Percentiles rank a stretch among this genome's conserved stretches.
phyloP scores from a whole-genome alignment of 2,329 filamentous ascomycete genomes.

The Diaporthe vaccinii region DNA sequence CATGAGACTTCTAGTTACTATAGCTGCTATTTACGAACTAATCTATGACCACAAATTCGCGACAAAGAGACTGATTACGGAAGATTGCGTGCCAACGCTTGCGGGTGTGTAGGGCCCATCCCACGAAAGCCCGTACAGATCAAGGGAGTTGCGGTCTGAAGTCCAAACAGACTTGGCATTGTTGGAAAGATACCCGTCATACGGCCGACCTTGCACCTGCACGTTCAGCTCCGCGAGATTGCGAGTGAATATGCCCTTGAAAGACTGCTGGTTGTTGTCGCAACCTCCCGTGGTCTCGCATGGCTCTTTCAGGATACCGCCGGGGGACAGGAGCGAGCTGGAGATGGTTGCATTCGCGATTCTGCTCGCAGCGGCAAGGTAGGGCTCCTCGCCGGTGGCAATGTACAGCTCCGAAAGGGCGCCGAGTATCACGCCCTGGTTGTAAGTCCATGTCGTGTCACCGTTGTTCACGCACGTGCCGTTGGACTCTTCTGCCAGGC shows the following conservation, averaged over 20 bases:
- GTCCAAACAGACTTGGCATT: constrained; percentile 44
- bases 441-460: constrained; percentile 66
- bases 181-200: constrained; percentile 41
- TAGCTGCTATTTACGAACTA: background rate
- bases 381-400: constrained; percentile 57
- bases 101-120: constrained; percentile 42
- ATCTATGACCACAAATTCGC: constrained; percentile 34
- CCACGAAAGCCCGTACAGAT: constrained; percentile 46
- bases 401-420: constrained; percentile 65
- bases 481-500: constrained; percentile 53
- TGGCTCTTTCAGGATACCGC: constrained; percentile 63
- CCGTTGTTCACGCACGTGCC: constrained; percentile 65
- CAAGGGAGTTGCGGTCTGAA: constrained; percentile 35
- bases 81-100: constrained; percentile 39
- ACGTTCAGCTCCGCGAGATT: constrained; percentile 72
- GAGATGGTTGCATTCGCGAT: constrained; percentile 69
- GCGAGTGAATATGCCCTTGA: constrained; percentile 79
- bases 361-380: constrained; percentile 57
- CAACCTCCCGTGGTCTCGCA: constrained; percentile 62
- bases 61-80: constrained; percentile 39
- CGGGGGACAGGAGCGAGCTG: constrained; percentile 51
- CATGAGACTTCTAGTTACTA: background rate
- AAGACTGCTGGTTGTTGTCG: constrained; percentile 68
- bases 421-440: constrained; percentile 70
- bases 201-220: constrained; percentile 41